These are phyloP conservation scores for Cladosporium sp. DNA, from an alignment of 2,329 filamentous ascomycete species.

Conservation along the genomic window DNA sequence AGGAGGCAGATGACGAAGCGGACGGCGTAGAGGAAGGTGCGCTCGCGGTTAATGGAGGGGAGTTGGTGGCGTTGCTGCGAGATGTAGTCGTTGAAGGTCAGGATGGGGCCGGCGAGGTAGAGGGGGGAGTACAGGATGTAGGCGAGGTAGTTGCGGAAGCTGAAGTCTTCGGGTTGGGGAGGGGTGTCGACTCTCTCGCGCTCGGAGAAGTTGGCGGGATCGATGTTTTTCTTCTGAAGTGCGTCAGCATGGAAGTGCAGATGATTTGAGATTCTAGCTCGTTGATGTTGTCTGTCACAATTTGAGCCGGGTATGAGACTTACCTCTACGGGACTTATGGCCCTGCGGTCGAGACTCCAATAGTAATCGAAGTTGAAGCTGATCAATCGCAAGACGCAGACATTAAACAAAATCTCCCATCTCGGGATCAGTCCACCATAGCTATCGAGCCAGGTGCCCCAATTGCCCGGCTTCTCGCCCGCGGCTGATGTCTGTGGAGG, in stretches of 20 bases:
- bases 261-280: no score
- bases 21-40: slow-evolving; percentile 75
- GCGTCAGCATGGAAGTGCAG: slow-evolving; percentile 58
- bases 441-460: slow-evolving; percentile 70
- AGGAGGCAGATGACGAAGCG: slow-evolving; percentile 78
- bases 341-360: slow-evolving; percentile 71
- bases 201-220: slow-evolving; percentile 82
- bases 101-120: slow-evolving; percentile 86
- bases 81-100: slow-evolving; percentile 98
- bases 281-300: no score
- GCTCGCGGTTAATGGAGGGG: slow-evolving; percentile 60
- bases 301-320: no score
- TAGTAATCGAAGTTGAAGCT: slow-evolving; percentile 98
- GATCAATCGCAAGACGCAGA: slow-evolving; percentile 86
- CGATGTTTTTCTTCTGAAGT: slow-evolving; percentile 94
- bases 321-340: slow-evolving; percentile 76
- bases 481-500: slow-evolving; percentile 37
- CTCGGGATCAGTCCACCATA: slow-evolving; percentile 79
- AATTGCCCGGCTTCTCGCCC: slow-evolving; percentile 39
- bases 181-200: slow-evolving; percentile 77
- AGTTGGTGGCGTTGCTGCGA: slow-evolving; percentile 74
- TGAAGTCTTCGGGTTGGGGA: slow-evolving; percentile 66
- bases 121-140: slow-evolving; percentile 90
- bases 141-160: slow-evolving; percentile 80
- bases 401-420: slow-evolving; percentile 98